Base-by-base conservation (phyloP, 192 early-diverging fungal genomes). In the Paraglomus occultum region DNA sequence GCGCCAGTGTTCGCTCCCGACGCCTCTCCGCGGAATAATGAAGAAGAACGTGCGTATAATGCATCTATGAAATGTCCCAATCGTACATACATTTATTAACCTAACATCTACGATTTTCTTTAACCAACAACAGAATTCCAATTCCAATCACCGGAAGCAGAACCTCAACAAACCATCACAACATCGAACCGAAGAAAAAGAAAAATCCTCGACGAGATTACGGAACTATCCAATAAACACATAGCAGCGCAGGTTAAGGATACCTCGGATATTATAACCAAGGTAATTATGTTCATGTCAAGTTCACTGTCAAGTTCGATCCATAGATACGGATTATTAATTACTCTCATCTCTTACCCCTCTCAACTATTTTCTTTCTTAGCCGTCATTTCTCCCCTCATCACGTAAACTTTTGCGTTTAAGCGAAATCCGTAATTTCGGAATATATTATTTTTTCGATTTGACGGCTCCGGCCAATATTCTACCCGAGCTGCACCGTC, bases 161-260 rank as follows among this genome's bases (percentile, higher is more conserved):
- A 31, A 3, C 31, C 31, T 31, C 31, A 31, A 3, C 31, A 31
- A 31, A 46, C 60, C 39, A 14, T 40, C 50, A 61, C 60, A 20
- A 71, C 62, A 7, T 57, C 39, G 49, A 61, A 79, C 47, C 83
- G 84, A 62, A 80, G 77, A 61, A 83, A 88, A 47, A 88, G 80
- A 60, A 65, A 90, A 2, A 71, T 88, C 39, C 80, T 92, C 2
- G 91, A 94, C 70, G 73, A 80, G 7, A 71, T 82, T n/a, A 92
- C 85, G 1, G 88, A 92, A 74, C 78, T 94, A 59, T 71, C 86
- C 17, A 76, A 82, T 51, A 75, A 81, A 8, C 73, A 79, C 42
- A 77, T 90, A 12, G 65, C 72, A 65, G 51, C 72, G 15, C 79
- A 82, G 68, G 80, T 89, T 38, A 51, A 77, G 5, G 78, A 90